Base-by-base conservation (phyloP, 2,329 filamentous ascomycete genomes). In the Hymenotorrendiella dingleyae region DNA sequence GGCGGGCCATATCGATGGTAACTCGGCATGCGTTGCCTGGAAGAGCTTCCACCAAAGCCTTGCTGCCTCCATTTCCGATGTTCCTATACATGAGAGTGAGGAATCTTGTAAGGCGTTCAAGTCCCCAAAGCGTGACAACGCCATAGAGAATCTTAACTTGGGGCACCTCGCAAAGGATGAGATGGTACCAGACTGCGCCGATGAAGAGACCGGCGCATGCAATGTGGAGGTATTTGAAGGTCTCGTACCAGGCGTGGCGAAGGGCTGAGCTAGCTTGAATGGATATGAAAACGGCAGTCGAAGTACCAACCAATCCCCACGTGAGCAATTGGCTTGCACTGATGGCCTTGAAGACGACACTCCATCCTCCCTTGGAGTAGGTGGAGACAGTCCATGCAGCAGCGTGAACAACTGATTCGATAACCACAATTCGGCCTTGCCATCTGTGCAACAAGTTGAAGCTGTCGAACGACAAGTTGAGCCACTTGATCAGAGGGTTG, bases 401-500 rank as follows among this genome's bases (percentile, higher is more conserved):
- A 1, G 76, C 78, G 64, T 90, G 85, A 22, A 74, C 68, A 29
- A 89, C 53, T 8, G 80, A 72, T 61, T 91, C 83, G 11, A 86
- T 65, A 14, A 84, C 73, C 20, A 85, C 82, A 46, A 89, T 86
- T 28, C 85, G 79, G 54, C 85, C 85, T 49, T 88, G 75, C 85
- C 85, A 90, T 48, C 86, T 77, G 64, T 91, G 85, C 45, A 90
- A 70, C 48, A 91, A 66, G 67, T 90, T 91, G 71, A 86, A 89
- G 1, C 83, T 87, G 62, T 91, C 85, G 62, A 89, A 91, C 4
- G 82, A 86, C 50, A 90, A 80, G 48, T 80, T 79, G 40, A 86
- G 71, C 52, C 84, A 68, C 47, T 71, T 70, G 59, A 90, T 87
- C 51, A 91, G 70, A 17, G 84, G 84, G 65, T 90, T 90, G 67